A percentile compares a stretch with the other conserved stretches of the same genome.
Evolutionary conservation across 2,329 filamentous ascomycete species (phyloP).

Genomic region (Stachybotrys chlorohalonatus): DNA sequence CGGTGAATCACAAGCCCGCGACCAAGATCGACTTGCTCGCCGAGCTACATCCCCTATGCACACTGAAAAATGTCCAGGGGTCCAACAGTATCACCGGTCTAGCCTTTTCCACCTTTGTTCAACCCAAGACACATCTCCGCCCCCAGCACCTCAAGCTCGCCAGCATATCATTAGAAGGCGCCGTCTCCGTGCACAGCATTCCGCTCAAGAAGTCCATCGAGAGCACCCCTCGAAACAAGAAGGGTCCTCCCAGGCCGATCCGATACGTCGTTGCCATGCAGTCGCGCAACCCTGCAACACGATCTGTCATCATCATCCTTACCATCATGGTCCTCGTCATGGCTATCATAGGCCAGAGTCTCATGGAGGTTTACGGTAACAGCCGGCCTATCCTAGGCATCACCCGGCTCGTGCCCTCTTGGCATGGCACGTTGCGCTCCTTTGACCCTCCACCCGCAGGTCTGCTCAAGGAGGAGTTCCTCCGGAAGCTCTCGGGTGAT

Average conservation of each 20-base stretch:
- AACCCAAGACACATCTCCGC: constrained; percentile 36
- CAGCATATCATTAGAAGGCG: constrained; percentile 73
- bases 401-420: constrained; percentile 43
- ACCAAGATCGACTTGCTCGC: constrained; percentile 38
- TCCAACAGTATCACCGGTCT: constrained; percentile 49
- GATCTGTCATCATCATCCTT: constrained; percentile 42
- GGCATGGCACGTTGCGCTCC: constrained; percentile 22
- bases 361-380: constrained; percentile 55
- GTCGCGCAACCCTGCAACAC: constrained; percentile 41
- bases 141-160: constrained; percentile 57
- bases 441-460: constrained; percentile 13
- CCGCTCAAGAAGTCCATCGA: constrained; percentile 46
- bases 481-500: constrained; percentile 27
- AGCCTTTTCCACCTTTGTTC: constrained; percentile 47
- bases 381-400: constrained; percentile 48
- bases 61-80: constrained; percentile 43
- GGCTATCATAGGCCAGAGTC: constrained; percentile 50
- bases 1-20: constrained; percentile 56
- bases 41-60: constrained; percentile 42
- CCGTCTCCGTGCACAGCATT: constrained; percentile 70
- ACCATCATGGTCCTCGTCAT: constrained; percentile 51
- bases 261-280: constrained; percentile 63
- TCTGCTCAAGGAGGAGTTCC: constrained; percentile 21
- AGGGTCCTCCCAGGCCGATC: constrained; percentile 35
- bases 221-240: constrained; percentile 23